Conservation (phyloP, 2,329 filamentous ascomycete species). For the Paracoccidioides lutzii region DNA sequence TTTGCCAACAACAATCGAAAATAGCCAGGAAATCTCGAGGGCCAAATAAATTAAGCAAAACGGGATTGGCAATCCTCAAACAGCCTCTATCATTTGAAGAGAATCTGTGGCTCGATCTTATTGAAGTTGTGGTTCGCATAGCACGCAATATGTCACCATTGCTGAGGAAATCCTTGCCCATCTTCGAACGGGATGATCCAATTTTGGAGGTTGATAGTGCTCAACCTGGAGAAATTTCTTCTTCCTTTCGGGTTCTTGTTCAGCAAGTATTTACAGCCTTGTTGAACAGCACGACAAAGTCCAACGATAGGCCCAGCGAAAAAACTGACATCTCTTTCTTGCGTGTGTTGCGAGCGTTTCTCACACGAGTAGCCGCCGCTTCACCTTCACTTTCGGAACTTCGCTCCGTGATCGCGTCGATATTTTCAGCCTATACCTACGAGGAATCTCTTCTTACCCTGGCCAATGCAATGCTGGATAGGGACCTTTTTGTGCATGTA, state of each 20-base stretch:
- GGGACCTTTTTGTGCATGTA: constrained; percentile 77
- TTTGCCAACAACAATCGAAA: constrained; percentile 77
- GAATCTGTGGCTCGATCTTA: constrained; percentile 52
- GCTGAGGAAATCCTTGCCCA: constrained; percentile 1
- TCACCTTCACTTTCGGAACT: constrained; percentile 82
- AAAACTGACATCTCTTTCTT: constrained; percentile 63
- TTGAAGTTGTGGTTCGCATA: constrained; percentile 49
- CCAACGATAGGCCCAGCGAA: constrained; percentile 18
- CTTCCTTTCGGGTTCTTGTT: constrained; percentile 62
- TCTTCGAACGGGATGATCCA: background rate
- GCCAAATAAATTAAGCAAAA: constrained; percentile 20
- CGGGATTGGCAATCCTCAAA: constrained; percentile 36
- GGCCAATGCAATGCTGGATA: constrained; percentile 74
- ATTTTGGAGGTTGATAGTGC: background rate
- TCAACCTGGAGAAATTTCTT: constrained; percentile 41
- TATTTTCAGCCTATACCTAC: constrained; percentile 92
- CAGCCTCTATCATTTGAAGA: constrained; percentile 49
- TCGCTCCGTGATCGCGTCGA: constrained; percentile 68
- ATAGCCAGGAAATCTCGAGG: constrained; percentile 29
- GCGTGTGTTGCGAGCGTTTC: constrained; percentile 75
- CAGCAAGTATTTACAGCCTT: constrained; percentile 85
- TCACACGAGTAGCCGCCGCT: constrained; percentile 64
- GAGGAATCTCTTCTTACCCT: constrained; percentile 80
- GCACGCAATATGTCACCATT: constrained; percentile 48
- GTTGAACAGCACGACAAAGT: constrained; percentile 45